phyloP scores from a whole-genome alignment of 306 rosid genomes.

The Fragaria vesca region DNA sequence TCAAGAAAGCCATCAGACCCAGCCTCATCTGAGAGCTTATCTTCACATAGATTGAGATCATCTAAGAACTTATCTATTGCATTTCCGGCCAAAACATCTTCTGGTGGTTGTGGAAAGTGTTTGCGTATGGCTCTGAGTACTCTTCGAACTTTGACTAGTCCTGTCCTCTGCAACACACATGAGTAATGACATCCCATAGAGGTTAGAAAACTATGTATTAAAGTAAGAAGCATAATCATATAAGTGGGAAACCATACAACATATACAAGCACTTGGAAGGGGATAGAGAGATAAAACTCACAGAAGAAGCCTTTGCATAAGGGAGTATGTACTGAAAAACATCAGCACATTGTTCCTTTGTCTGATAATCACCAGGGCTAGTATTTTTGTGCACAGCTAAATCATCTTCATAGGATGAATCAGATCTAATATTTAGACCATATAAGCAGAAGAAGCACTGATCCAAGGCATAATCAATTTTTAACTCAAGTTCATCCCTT shows the following conservation, averaged over 20 bases:
- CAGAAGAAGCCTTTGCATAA: constrained; percentile 94
- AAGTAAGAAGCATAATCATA: constrained; percentile 17
- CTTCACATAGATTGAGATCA: constrained; percentile 83
- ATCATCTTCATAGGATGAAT: constrained; percentile 93
- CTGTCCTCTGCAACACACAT: constrained; percentile 62
- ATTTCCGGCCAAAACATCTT: constrained; percentile 77
- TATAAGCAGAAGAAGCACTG: constrained; percentile 94
- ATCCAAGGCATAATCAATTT: constrained; percentile 81
- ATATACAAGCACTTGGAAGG: background rate
- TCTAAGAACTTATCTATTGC: constrained; percentile 86
- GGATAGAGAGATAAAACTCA: constrained; percentile 40
- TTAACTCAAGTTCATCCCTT: constrained; percentile 87
- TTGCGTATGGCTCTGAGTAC: constrained; percentile 94
- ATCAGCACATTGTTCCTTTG: constrained; percentile 95
- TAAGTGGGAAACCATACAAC: constrained; percentile 15
- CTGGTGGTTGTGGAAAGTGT: constrained; percentile 89
- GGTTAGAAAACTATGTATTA: constrained; percentile 22
- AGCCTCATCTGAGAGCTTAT: constrained; percentile 94
- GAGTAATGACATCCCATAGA: constrained; percentile 26
- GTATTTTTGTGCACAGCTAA: constrained; percentile 83
- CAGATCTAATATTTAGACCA: constrained; percentile 87
- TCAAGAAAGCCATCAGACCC: constrained; percentile 89
- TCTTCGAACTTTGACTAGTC: constrained; percentile 88
- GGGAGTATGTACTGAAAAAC: constrained; percentile 95
- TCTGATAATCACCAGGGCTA: constrained; percentile 93